These are phyloP conservation scores for Phialophora verrucosa DNA, from an alignment of 2,329 filamentous ascomycete species.

Conservation along the genomic window DNA sequence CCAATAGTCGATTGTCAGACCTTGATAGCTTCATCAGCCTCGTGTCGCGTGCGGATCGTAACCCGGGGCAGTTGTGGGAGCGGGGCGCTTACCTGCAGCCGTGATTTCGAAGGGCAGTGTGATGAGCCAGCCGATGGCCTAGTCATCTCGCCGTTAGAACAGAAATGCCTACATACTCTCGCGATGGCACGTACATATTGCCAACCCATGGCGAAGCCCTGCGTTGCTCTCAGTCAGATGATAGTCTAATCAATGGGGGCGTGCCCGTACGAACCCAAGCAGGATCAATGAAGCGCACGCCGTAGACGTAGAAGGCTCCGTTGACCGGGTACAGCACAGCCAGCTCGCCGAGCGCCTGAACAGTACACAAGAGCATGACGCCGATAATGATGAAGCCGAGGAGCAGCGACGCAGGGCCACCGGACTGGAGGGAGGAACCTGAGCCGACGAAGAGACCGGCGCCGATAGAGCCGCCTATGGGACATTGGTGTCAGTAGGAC, in stretches of 20 bases:
- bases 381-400: constrained; percentile 63
- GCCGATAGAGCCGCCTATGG: constrained; percentile 48
- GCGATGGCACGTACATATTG: constrained; percentile 65
- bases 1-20: constrained; percentile 33
- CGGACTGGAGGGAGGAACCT: constrained; percentile 43
- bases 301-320: constrained; percentile 89
- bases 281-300: constrained; percentile 90
- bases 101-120: constrained; percentile 85
- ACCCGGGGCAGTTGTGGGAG: constrained; percentile 71
- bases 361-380: constrained; percentile 86
- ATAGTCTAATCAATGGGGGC: neutral
- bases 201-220: constrained; percentile 88
- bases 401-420: constrained; percentile 48
- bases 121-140: constrained; percentile 81
- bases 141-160: neutral
- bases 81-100: constrained; percentile 70
- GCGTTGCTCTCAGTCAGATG: neutral
- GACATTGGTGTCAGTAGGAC: neutral
- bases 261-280: constrained; percentile 66
- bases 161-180: no score
- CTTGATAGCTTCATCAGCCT: neutral
- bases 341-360: constrained; percentile 89
- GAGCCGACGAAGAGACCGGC: constrained; percentile 39
- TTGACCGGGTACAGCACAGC: constrained; percentile 89
- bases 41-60: constrained; percentile 44